These are phyloP conservation scores for Globomyces pollinis-pini DNA, from an alignment of 192 early-diverging fungal species.

Conservation along the genomic window DNA sequence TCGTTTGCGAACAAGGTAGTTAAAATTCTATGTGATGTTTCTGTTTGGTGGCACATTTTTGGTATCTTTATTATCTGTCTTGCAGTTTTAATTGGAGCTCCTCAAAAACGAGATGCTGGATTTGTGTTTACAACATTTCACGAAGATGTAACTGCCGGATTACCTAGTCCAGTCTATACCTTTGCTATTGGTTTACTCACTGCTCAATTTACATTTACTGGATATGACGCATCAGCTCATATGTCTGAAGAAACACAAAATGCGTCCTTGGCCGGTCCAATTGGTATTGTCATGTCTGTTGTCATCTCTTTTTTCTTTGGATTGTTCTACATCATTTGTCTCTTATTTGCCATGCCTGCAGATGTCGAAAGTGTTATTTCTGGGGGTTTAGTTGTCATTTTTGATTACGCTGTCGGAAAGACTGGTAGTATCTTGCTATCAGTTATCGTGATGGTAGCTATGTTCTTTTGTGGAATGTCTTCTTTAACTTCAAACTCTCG, in stretches of 20 bases:
- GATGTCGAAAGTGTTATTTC: conserved; percentile 5
- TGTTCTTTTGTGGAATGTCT: conserved; percentile 19
- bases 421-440: conserved; percentile 11
- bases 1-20: background rate
- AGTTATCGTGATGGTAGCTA: conserved; percentile 15
- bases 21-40: background rate
- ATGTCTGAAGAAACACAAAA: conserved; percentile 31
- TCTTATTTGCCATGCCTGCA: conserved; percentile 17
- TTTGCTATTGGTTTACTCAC: conserved; percentile 26
- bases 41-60: conserved; percentile 26
- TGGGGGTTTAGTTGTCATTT: conserved; percentile 17
- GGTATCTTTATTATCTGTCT: conserved; percentile 25
- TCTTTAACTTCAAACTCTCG: conserved; percentile 19
- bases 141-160: conserved; percentile 15
- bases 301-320: conserved; percentile 14
- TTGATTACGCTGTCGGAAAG: conserved; percentile 9
- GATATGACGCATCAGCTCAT: conserved; percentile 32
- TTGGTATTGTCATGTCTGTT: conserved; percentile 24
- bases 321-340: conserved; percentile 19
- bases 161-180: conserved; percentile 13
- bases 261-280: conserved; percentile 22
- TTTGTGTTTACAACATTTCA: conserved; percentile 27
- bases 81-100: conserved; percentile 18
- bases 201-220: conserved; percentile 19
- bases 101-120: conserved; percentile 12